Evolutionary conservation across 2,329 filamentous ascomycete genomes (phyloP).

Genomic region (Ceratocystis destructans): DNA sequence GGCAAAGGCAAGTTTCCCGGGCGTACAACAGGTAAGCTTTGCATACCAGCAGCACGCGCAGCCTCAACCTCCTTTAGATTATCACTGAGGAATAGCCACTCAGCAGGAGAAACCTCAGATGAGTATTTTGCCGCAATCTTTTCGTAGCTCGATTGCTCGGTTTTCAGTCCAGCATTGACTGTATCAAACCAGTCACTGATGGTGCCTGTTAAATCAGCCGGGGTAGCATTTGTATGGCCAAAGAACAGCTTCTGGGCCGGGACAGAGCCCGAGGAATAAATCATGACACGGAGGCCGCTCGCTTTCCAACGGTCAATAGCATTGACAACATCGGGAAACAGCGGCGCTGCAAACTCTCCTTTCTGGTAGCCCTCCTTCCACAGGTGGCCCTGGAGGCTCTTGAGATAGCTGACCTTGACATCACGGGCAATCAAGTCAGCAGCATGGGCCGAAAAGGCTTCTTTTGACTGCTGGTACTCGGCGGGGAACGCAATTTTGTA

Average conservation of each 20-base stretch:
- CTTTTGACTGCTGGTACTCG: constrained; percentile 44
- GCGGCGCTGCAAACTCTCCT: constrained; percentile 54
- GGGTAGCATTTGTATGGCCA: constrained; percentile 45
- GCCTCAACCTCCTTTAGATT: constrained; percentile 57
- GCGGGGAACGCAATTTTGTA: constrained; percentile 60
- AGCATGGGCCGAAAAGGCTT: constrained; percentile 51
- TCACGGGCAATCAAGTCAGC: constrained; percentile 56
- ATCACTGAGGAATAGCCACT: constrained; percentile 70
- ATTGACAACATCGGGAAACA: constrained; percentile 61
- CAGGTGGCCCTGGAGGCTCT: constrained; percentile 65
- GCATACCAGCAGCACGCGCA: constrained; percentile 49
- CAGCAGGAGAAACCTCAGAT: constrained; percentile 31
- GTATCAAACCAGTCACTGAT: constrained; percentile 65
- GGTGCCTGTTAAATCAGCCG: constrained; percentile 44
- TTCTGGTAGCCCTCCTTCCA: constrained; percentile 62
- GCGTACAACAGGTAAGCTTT: constrained; percentile 46
- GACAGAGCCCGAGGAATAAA: constrained; percentile 72
- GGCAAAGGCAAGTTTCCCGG: constrained; percentile 56
- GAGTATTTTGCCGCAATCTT: constrained; percentile 39
- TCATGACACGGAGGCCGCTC: constrained; percentile 47
- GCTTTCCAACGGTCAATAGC: constrained; percentile 46
- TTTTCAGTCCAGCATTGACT: constrained; percentile 64
- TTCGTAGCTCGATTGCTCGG: constrained; percentile 50
- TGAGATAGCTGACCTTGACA: constrained; percentile 63
- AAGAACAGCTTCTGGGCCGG: constrained; percentile 71